Evolutionary conservation across 2,329 filamentous ascomycete genomes (phyloP).

Genomic region (Lasiodiplodia gonubiensis): DNA sequence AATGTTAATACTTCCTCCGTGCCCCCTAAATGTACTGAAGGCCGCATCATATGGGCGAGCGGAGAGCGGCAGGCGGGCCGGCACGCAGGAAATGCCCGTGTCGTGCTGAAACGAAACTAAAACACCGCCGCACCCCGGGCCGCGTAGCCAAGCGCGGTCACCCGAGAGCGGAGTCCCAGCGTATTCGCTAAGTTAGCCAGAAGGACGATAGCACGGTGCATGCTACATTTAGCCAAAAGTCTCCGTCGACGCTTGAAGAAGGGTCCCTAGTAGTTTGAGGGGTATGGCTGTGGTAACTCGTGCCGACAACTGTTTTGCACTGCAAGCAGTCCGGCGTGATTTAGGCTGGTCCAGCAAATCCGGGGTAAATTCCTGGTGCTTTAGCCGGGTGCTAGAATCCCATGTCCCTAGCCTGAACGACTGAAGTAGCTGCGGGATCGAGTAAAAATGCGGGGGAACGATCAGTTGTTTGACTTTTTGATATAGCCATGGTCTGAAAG

Average conservation of each 20-base stretch:
- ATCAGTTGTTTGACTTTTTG: not conserved
- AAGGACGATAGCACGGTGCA: no score
- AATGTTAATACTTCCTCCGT: not conserved
- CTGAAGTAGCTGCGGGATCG: not conserved
- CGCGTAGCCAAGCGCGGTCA: conserved; percentile 2
- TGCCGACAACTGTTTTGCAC: not conserved
- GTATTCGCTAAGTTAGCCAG: not conserved
- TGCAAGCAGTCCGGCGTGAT: not conserved
- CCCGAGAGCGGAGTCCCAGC: not conserved
- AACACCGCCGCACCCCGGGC: conserved; percentile 12
- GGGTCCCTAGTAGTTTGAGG: not conserved
- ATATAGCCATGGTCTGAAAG: not conserved
- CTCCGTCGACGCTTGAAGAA: not conserved
- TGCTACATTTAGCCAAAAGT: not conserved
- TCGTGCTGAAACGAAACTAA: conserved; percentile 11
- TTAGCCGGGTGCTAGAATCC: conserved; percentile 1
- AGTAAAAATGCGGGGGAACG: not conserved
- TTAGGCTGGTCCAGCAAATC: conserved; percentile 2
- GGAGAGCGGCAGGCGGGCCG: conserved; percentile 16
- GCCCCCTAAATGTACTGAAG: not conserved
- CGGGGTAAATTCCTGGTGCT: conserved; percentile 1
- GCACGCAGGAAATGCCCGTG: conserved; percentile 2
- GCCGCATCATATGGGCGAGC: conserved; percentile 21
- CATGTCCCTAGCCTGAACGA: not conserved
- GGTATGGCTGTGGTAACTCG: not conserved